Conservation (phyloP, 495 filamentous ascomycete species). For the Penicillium riverlandense region DNA sequence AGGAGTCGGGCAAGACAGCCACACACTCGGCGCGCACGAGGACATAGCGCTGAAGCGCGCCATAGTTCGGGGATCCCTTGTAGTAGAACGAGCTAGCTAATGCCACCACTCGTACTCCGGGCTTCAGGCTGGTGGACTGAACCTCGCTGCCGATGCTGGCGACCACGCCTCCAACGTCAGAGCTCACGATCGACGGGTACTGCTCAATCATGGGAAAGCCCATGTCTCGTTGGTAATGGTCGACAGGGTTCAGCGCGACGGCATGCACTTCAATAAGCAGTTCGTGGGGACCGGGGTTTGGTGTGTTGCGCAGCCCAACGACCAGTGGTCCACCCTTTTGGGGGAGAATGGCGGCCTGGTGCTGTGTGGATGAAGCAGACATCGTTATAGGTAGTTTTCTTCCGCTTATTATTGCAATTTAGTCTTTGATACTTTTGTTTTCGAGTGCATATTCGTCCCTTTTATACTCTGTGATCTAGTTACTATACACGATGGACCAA, state of each 20-base stretch:
- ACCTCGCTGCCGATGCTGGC: conserved; percentile 25
- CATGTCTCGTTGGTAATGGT: conserved; percentile 24
- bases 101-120: conserved; percentile 27
- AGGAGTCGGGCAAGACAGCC: conserved; percentile 22
- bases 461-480: too few species aligned
- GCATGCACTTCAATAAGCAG: conserved; percentile 38
- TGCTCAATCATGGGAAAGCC: conserved; percentile 32
- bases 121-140: conserved; percentile 11
- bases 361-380: background rate
- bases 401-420: too few species aligned
- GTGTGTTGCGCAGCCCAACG: conserved; percentile 6
- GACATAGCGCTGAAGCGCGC: conserved; percentile 32
- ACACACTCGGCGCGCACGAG: conserved; percentile 16
- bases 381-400: too few species aligned
- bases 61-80: conserved; percentile 21
- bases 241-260: conserved; percentile 41
- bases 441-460: too few species aligned
- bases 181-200: conserved; percentile 36
- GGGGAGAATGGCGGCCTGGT: conserved; percentile 9
- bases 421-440: too few species aligned
- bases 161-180: conserved; percentile 34
- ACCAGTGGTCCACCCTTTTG: conserved; percentile 5
- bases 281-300: conserved; percentile 12
- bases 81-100: conserved; percentile 25
- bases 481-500: too few species aligned